Evolutionary conservation across 345 rosid genomes (phyloP), one percentile per base, ranked within the genome.

Genomic region (Linum tenue): DNA sequence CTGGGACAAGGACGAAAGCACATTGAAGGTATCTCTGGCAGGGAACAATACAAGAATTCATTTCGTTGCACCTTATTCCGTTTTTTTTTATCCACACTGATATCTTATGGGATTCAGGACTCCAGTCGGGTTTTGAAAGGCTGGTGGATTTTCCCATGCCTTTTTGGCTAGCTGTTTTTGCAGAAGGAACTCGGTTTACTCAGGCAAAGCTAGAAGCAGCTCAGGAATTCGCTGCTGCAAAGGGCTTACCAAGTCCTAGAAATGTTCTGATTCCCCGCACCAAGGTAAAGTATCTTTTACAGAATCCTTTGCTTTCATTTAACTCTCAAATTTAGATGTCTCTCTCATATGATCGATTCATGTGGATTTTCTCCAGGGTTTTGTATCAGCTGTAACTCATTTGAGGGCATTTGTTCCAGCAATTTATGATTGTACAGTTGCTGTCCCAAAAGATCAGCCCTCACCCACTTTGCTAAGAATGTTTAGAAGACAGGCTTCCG

Each of bases 111-210:
- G 69, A 63, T 68, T 68, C 42, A 73, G 58, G 72, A 72, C 59
- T 80, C 78, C 97, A 94, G 99, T 80, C 84, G 76, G 99, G 97
- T 73, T 85, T 88, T 75, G 82, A 79, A 63, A 82, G 85, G 67
- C 74, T 94, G 60, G 86, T 71, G 58, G 97, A 90, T 75, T 90
- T 81, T 73, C 99, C 99, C 43, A 72, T 67, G 65, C 92, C 99
- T 66, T 94, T 94, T 77, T 94, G 99, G 99, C 56, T 94, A 82
- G 99, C 99, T 38, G 89, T 94, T 69, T 94, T 94, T 75, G 99
- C 90, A 39, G 99, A 94, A 79, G 99, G 99, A 71, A 94, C 97
- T 72, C 95, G 97, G 63, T 94, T 90, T 70, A 94, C 99, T 2
- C 88, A 82, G 76, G 96, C 88, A 57, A 94, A 94, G 75, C 96